A percentile compares a stretch with the other conserved stretches of the same genome.
These are phyloP conservation scores for Coemansia sp. DNA, from an alignment of 192 early-diverging fungal species.

Conservation along the genomic window DNA sequence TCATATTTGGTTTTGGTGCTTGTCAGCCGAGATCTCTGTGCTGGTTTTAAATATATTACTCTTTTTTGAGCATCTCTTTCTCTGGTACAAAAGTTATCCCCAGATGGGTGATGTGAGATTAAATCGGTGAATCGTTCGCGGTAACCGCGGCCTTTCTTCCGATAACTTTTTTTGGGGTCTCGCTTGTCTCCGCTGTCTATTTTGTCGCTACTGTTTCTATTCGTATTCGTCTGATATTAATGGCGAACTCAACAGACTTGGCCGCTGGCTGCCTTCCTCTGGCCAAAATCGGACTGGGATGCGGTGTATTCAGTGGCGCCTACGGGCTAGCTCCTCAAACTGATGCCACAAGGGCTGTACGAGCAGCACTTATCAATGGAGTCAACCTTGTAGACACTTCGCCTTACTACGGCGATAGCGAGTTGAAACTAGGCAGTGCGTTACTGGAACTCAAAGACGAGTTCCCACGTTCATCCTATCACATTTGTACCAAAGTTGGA, in stretches of 20 bases:
- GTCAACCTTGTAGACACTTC: constrained; percentile 75
- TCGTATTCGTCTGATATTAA: neutral
- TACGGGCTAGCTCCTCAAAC: constrained; percentile 28
- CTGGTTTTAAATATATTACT: constrained; percentile 5
- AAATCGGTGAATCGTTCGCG: neutral
- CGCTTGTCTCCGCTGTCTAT: neutral
- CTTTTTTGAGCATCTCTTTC: neutral
- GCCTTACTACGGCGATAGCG: constrained; percentile 73
- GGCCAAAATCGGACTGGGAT: constrained; percentile 40
- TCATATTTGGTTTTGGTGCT: neutral
- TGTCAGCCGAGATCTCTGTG: neutral
- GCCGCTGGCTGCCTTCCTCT: constrained; percentile 10
- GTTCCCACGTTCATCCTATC: constrained; percentile 68
- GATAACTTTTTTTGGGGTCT: neutral
- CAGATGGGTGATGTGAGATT: neutral
- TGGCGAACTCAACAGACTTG: constrained; percentile 8
- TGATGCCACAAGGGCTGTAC: constrained; percentile 11
- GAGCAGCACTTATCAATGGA: constrained; percentile 47
- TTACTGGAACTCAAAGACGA: constrained; percentile 51
- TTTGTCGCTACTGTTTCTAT: neutral
- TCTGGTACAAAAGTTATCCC: neutral
- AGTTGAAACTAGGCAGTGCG: constrained; percentile 66
- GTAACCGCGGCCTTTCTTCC: neutral
- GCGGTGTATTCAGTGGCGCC: constrained; percentile 50
- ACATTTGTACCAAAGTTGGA: constrained; percentile 73